Evolutionary conservation across 2,329 filamentous ascomycete species (phyloP), one percentile per base, ranked within the genome.

Genomic region (Talaromyces sp.): DNA sequence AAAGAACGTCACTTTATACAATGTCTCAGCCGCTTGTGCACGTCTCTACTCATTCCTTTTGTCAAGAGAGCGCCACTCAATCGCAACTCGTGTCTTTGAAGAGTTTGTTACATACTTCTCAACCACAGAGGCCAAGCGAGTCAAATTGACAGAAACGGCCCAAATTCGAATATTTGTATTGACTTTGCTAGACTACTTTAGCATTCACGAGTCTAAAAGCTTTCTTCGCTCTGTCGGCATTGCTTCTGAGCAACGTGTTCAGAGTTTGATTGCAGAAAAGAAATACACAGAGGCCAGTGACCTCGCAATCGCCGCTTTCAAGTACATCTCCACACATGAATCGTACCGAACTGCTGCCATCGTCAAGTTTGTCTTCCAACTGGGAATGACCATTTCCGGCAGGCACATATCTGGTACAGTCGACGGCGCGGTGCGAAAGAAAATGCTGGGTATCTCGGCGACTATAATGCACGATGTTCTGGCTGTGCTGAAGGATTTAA

Each of bases 391-490:
- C 52, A 64, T 75, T 27, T 67, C 69, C 10, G 75, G 75, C 32
- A 75, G 75, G 61, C 73, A 73, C 46, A 66, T 75, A 51, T 66
- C 69, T 11, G 70, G 69, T 0, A 65, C 69, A n/a, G 71, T 72
- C 21, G 74, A 77, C 26, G 66, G 68, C 11, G 61, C 65, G 1
- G 63, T 72, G 26, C 73, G 73, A 61, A 74, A 76, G 67, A 74
- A 74, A 57, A 70, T 78, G 65, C 69, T 77, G 7, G 65, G 72
- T 9, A 69, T 75, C 1, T 79, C 77, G 5, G 71, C 70, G 31
- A 64, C 67, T 11, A 80, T 80, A 50, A 70, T 80, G 31, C 70
- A 72, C 62, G 74, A 77, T 58, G 75, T 76, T 1, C 66, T 81
- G 2, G 66, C 69, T 2, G 74, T 78, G 46, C 70, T 77, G 64